phyloP scores from a whole-genome alignment of 768 basidiomycete species.

The Steccherinum ochraceum region DNA sequence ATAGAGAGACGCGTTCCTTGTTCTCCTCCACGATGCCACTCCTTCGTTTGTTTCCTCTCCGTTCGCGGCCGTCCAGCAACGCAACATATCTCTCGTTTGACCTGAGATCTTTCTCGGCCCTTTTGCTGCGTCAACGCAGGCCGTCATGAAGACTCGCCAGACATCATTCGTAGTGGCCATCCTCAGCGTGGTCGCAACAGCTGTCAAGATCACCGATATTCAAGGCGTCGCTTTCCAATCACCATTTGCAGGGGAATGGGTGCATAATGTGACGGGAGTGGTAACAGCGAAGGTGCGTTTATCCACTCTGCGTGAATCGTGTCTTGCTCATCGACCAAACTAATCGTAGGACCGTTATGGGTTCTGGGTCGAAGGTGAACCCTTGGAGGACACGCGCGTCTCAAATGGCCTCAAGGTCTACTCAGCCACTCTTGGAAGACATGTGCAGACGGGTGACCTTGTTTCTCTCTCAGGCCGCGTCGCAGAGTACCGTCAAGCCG shows the following conservation, averaged over 20 bases:
- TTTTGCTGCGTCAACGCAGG: no score
- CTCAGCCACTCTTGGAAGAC: conserved; percentile 31
- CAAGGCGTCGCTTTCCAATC: conserved; percentile 44
- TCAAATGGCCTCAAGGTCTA: conserved; percentile 49
- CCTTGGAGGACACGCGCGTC: conserved; percentile 36
- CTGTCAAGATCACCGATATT: conserved; percentile 39
- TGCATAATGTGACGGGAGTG: conserved; percentile 41
- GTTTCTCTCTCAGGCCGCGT: conserved; percentile 41
- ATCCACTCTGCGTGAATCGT: no score
- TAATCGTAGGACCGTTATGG: conserved; percentile 37
- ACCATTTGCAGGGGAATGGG: conserved; percentile 37
- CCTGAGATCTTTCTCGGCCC: no score
- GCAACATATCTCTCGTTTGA: no score
- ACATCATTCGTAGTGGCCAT: background rate
- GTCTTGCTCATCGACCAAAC: no score
- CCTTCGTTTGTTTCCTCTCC: no score
- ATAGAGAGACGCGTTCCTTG: no score
- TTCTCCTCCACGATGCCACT: no score
- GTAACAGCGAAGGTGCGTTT: conserved; percentile 46
- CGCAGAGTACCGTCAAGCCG: conserved; percentile 41
- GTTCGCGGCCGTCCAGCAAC: no score
- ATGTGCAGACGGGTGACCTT: conserved; percentile 38
- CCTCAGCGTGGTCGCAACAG: conserved; percentile 1
- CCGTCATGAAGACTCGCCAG: no score
- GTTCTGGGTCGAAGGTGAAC: conserved; percentile 42